Evolutionary conservation across 1,284 basidiomycete species (phyloP), one percentile per base, ranked within the genome.

Genomic region (Cerrena zonata): DNA sequence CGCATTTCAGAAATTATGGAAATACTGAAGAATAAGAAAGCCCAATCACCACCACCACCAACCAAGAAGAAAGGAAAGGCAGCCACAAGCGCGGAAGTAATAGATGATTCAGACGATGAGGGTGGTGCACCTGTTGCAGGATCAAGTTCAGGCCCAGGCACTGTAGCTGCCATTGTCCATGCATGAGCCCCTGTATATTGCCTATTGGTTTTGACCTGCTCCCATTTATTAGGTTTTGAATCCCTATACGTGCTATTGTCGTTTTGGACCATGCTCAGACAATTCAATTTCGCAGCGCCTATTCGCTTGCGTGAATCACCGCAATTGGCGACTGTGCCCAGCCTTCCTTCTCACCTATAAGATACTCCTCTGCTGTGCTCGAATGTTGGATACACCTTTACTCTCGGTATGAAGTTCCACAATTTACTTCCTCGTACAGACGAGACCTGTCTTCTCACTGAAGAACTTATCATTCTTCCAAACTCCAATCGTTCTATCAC

Each of bases 1-100:
- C 38, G 21, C 36, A 38, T 24, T 30, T 15, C 58, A 89, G 87
- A 89, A 66, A 86, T 89, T 52, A 82, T 89, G 77, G 85, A 89
- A 55, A 88, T 89, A 52, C 70, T 89, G 43, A 74, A 80, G 48
- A 73, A 79, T 43, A 89, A 86, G 65, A 85, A 88, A 58, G 76
- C 79, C 0, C 76, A 82, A 37, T 61, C 62, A 48, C 60, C 79
- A 34, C 79, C 80, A 5, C 59, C 63, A 5, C 60, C 70, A 21
- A 59, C 69, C 5, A 66, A 71, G 57, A 67, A 70, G 50, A 76
- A 34, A 2, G 49, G 73, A 54, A 71, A 69, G 11, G 77, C 77
- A 53, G 71, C 78, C 4, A 73, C 68, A 3, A 85, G 84, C 56
- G 76, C 80, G 1, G 76, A 74, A 48, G 73, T 67, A 18, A 72